Evolutionary conservation across 2,329 filamentous ascomycete species (phyloP).

Genomic region (Cladosporium sp.): DNA sequence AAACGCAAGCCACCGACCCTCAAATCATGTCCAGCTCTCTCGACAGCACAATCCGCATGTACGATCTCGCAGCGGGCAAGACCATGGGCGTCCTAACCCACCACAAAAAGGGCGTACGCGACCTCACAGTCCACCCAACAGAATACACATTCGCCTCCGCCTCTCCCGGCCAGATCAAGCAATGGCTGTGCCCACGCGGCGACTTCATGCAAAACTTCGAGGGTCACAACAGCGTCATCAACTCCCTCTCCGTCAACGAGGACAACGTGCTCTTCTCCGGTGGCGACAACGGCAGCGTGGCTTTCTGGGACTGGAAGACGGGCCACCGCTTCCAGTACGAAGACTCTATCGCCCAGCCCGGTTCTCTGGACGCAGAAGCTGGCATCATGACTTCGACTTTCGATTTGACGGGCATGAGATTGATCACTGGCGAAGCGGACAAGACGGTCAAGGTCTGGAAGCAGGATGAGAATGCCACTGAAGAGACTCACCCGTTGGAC

Average conservation of each 20-base stretch:
- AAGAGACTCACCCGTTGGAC: constrained; percentile 83
- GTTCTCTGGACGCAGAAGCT: constrained; percentile 86
- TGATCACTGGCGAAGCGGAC: constrained; percentile 93
- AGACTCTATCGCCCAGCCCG: constrained; percentile 89
- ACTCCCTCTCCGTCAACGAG: constrained; percentile 86
- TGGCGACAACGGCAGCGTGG: constrained; percentile 91
- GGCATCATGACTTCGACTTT: constrained; percentile 94
- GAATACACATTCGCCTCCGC: constrained; percentile 96
- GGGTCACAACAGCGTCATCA: constrained; percentile 94
- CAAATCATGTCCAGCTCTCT: constrained; percentile 93
- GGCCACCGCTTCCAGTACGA: constrained; percentile 85
- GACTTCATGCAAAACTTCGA: constrained; percentile 99
- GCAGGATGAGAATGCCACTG: constrained; percentile 83
- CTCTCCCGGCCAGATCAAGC: constrained; percentile 91
- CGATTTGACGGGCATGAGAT: constrained; percentile 77
- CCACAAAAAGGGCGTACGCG: constrained; percentile 94
- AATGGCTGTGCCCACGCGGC: constrained; percentile 98
- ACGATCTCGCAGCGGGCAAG: constrained; percentile 95
- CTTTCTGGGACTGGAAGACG: constrained; percentile 99
- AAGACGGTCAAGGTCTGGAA: constrained; percentile 98
- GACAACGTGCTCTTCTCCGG: constrained; percentile 94
- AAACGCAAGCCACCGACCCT: constrained; percentile 93
- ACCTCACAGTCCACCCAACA: constrained; percentile 75
- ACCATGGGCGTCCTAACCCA: constrained; percentile 94
- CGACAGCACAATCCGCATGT: constrained; percentile 84